These are phyloP conservation scores for Citeromyces nyonsensis DNA, from an alignment of 805 yeast species.

Conservation along the genomic window DNA sequence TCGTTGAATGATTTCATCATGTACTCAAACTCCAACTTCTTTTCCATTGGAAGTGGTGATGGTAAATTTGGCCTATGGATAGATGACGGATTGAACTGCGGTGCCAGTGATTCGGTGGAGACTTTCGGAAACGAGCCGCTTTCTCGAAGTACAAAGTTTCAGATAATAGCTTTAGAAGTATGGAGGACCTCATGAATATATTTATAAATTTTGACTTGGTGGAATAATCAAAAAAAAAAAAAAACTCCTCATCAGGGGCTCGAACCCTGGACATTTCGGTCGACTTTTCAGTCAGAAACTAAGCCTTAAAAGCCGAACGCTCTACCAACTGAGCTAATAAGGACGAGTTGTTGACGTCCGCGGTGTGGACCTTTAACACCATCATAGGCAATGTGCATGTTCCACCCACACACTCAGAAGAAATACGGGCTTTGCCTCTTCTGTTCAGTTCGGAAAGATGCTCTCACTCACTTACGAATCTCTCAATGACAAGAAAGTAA, in stretches of 20 bases:
- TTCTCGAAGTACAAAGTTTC: conserved; percentile 37
- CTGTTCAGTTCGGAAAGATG: too few relatives aligned
- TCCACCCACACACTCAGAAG: too few relatives aligned
- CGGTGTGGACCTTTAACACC: too few relatives aligned
- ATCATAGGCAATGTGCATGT: too few relatives aligned
- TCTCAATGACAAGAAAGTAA: too few relatives aligned
- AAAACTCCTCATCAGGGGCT: conserved; percentile 39
- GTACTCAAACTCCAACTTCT: conserved; percentile 60
- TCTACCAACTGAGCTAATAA: conserved; percentile 54
- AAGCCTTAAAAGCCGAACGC: conserved; percentile 47
- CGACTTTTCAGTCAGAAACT: too few relatives aligned
- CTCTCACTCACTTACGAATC: too few relatives aligned
- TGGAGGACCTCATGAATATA: conserved; percentile 35
- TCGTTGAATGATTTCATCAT: conserved; percentile 79
- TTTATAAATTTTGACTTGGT: conserved; percentile 8
- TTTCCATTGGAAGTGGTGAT: conserved; percentile 84
- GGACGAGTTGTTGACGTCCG: conserved; percentile 16
- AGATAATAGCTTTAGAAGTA: conserved; percentile 63
- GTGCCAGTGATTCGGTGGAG: conserved; percentile 63
- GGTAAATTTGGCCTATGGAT: conserved; percentile 90
- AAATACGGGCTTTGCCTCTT: too few relatives aligned
- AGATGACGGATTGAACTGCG: conserved; percentile 56
- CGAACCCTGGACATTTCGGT: conserved; percentile 51
- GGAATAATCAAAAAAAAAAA: too few relatives aligned
- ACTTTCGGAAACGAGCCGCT: conserved; percentile 87